Evolutionary conservation across 495 filamentous ascomycete species (phyloP).

Genomic region (Diplogelasinospora grovesii): DNA sequence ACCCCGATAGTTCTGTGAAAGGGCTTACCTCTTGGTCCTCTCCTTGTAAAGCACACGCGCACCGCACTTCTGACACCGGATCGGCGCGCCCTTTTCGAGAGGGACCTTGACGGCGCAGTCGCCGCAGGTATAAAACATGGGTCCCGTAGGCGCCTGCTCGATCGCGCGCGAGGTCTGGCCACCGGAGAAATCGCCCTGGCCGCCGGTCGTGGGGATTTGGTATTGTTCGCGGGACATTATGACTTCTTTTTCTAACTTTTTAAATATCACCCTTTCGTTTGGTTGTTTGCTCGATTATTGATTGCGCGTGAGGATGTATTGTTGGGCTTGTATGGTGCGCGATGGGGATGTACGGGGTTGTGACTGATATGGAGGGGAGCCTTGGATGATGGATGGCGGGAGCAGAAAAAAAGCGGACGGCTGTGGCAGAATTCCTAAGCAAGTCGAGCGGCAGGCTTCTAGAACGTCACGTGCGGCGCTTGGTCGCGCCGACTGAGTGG

Average conservation of each 20-base stretch:
- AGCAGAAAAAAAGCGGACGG: conserved; percentile 13
- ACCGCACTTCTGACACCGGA: conserved; percentile 93
- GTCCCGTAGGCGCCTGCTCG: conserved; percentile 28
- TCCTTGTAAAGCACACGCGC: conserved; percentile 97
- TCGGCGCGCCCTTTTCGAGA: conserved; percentile 76
- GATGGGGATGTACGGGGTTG: background rate
- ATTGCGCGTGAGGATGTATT: too few relatives aligned
- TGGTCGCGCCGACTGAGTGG: too few relatives aligned
- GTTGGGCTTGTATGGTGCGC: background rate
- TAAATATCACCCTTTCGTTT: too few relatives aligned
- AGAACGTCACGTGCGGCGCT: too few relatives aligned
- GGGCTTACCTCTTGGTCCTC: conserved; percentile 82
- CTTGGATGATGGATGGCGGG: background rate
- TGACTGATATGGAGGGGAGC: background rate
- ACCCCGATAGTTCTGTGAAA: background rate
- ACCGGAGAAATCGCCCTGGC: conserved; percentile 16
- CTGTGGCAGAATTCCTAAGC: conserved; percentile 4
- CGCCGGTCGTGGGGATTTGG: conserved; percentile 43
- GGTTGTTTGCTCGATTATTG: too few relatives aligned
- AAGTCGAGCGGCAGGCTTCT: too few relatives aligned
- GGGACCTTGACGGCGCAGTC: conserved; percentile 81
- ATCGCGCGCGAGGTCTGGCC: conserved; percentile 25
- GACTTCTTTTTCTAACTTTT: too few relatives aligned
- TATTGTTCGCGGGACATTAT: conserved; percentile 57
- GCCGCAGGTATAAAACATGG: conserved; percentile 83